These are phyloP conservation scores for Fusarium phyllophilum DNA, from an alignment of 2,329 filamentous ascomycete genomes.

Conservation along the genomic window DNA sequence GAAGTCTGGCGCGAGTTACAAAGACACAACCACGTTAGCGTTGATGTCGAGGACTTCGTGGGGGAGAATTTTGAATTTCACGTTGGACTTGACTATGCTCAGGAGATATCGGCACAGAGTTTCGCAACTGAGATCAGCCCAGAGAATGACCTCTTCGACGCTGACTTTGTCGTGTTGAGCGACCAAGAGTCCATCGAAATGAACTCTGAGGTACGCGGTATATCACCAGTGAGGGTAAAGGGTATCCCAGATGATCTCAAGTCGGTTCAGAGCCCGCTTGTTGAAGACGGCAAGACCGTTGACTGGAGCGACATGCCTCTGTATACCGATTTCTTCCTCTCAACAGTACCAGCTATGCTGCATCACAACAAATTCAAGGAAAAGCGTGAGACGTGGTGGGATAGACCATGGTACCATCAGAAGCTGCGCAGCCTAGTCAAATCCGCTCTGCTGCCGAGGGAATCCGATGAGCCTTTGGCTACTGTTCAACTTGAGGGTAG, in stretches of 20 bases:
- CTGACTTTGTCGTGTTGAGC: not conserved
- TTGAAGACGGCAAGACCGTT: not conserved
- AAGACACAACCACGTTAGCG: not conserved
- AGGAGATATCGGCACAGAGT: not conserved
- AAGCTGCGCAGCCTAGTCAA: not conserved
- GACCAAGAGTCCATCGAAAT: not conserved
- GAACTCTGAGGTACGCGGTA: not conserved
- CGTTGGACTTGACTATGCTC: not conserved
- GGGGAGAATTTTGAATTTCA: not conserved
- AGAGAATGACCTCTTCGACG: not conserved
- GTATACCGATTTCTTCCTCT: not conserved
- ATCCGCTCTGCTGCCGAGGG: not conserved
- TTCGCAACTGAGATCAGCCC: not conserved
- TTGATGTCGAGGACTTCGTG: fast-evolving
- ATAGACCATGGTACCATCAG: slow-evolving; percentile 5
- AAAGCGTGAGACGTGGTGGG: not conserved
- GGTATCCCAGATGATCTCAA: not conserved
- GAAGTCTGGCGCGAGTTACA: slow-evolving; percentile 1
- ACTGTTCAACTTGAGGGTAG: not conserved
- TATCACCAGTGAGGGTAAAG: not conserved
- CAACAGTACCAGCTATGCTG: not conserved
- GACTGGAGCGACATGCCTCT: slow-evolving; percentile 1
- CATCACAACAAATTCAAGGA: slow-evolving; percentile 2
- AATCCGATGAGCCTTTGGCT: not conserved
- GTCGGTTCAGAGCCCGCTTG: not conserved